Percentiles rank a stretch among this genome's conserved stretches.
phyloP scores from a whole-genome alignment of 2,329 filamentous ascomycete species.

The Xylariomycetidae sp. region DNA sequence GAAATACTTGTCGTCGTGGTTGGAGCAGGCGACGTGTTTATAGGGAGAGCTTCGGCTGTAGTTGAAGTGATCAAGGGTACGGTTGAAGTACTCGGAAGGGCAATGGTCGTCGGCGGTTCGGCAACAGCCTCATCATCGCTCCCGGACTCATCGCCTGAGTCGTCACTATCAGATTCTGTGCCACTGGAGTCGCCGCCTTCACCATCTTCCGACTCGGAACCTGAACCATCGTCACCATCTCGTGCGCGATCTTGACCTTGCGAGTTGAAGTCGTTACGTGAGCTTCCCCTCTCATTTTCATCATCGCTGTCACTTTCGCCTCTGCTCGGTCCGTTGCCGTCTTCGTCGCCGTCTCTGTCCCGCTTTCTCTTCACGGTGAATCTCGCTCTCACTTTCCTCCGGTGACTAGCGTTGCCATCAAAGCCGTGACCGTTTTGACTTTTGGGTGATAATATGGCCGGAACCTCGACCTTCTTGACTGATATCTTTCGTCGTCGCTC shows the following conservation, averaged over 20 bases:
- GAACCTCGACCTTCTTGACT: too few species aligned
- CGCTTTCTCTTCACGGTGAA: constrained; percentile 8
- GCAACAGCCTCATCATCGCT: too few species aligned
- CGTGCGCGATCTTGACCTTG: too few species aligned
- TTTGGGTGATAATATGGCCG: too few species aligned
- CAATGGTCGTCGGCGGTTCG: neutral
- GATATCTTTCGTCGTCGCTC: neutral
- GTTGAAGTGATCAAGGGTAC: neutral
- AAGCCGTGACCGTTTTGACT: too few species aligned
- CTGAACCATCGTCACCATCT: too few species aligned
- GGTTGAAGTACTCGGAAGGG: neutral
- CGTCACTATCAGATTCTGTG: too few species aligned
- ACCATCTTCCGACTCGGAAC: neutral
- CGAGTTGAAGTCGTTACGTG: neutral
- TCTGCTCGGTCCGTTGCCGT: constrained; percentile 5
- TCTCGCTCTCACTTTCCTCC: too few species aligned
- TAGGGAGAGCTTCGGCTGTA: neutral
- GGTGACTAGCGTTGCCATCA: neutral
- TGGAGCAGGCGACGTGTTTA: neutral
- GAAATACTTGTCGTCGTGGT: neutral
- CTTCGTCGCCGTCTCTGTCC: constrained; percentile 3
- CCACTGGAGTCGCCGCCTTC: too few species aligned
- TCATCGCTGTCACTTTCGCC: constrained; percentile 2
- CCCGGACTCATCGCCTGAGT: too few species aligned
- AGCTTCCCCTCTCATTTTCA: neutral